Conservation (phyloP, 1,139 yeast genomes). For the Pneumocystis jirovecii region DNA sequence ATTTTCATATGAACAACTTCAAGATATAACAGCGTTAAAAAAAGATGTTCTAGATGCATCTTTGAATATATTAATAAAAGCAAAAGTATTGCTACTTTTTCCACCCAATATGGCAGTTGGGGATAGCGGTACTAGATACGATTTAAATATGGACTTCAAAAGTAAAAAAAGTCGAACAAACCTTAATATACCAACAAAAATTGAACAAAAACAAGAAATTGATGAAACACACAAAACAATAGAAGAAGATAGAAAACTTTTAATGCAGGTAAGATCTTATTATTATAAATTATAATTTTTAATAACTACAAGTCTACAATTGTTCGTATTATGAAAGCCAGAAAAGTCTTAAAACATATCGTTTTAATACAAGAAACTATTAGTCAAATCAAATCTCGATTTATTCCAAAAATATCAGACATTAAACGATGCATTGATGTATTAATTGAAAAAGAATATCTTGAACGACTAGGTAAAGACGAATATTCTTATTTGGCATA, state of each 20-base stretch:
- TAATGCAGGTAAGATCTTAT: slow-evolving; percentile 34
- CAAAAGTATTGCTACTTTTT: slow-evolving; percentile 52
- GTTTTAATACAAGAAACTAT: slow-evolving; percentile 77
- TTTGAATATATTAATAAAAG: slow-evolving; percentile 63
- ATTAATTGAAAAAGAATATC: slow-evolving; percentile 72
- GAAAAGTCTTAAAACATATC: slow-evolving; percentile 65
- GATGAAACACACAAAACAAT: slow-evolving; percentile 76
- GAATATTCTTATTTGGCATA: slow-evolving; percentile 67
- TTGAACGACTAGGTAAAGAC: slow-evolving; percentile 56
- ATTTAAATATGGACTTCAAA: slow-evolving; percentile 67
- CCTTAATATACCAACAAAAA: slow-evolving; percentile 67
- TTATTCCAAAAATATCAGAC: slow-evolving; percentile 71
- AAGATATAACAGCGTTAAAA: slow-evolving; percentile 54
- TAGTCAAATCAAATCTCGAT: slow-evolving; percentile 71
- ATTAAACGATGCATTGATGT: slow-evolving; percentile 77
- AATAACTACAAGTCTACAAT: slow-evolving; percentile 45
- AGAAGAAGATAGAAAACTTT: slow-evolving; percentile 72
- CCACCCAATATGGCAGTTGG: slow-evolving; percentile 31
- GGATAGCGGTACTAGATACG: slow-evolving; percentile 40
- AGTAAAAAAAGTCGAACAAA: slow-evolving; percentile 75
- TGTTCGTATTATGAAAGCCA: slow-evolving; percentile 59
- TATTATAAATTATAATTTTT: neutral
- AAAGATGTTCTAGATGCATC: slow-evolving; percentile 56
- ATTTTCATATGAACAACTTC: slow-evolving; percentile 46
- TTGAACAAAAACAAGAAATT: slow-evolving; percentile 60